These are phyloP conservation scores for Candida maesae DNA, from an alignment of 805 yeast genomes.

Conservation along the genomic window DNA sequence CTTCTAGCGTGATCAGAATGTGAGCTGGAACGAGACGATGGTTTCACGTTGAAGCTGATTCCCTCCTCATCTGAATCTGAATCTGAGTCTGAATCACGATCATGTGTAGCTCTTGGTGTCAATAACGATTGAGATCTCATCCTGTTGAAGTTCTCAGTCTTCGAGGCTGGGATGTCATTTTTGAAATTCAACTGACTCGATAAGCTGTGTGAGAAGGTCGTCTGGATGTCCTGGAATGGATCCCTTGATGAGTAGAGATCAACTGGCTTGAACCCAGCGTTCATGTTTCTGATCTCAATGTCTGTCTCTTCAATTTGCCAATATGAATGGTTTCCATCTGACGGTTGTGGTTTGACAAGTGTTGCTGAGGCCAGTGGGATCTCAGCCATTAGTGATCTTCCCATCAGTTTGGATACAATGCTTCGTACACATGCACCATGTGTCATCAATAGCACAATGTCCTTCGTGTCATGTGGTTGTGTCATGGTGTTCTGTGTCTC, in stretches of 20 bases:
- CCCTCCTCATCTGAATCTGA: slow-evolving; percentile 26
- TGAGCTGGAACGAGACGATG: slow-evolving; percentile 13
- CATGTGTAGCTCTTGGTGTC: slow-evolving; percentile 11
- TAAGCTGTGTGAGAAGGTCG: slow-evolving; percentile 18
- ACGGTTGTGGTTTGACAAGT: slow-evolving; percentile 18
- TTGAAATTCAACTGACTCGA: slow-evolving; percentile 21
- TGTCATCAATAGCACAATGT: slow-evolving; percentile 34
- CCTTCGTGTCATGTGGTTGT: slow-evolving; percentile 26
- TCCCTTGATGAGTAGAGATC: slow-evolving; percentile 20
- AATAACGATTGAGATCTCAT: slow-evolving; percentile 24
- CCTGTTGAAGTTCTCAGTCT: slow-evolving; percentile 14
- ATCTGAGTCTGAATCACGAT: slow-evolving; percentile 18
- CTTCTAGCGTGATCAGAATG: slow-evolving; percentile 17
- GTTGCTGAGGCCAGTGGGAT: slow-evolving; percentile 36
- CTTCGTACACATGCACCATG: slow-evolving; percentile 44
- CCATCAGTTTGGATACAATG: slow-evolving; percentile 34
- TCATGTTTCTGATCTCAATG: slow-evolving; percentile 19
- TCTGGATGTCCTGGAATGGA: slow-evolving; percentile 25
- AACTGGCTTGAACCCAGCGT: slow-evolving; percentile 10
- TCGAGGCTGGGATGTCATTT: slow-evolving; percentile 14
- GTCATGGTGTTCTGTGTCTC: slow-evolving; percentile 17
- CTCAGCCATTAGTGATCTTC: slow-evolving; percentile 37
- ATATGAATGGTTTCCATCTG: slow-evolving; percentile 5
- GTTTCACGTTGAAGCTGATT: slow-evolving; percentile 22
- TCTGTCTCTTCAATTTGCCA: slow-evolving; percentile 28